phyloP scores from a whole-genome alignment of 169 alveolate species.

The Haemoproteus tartakovskyi region DNA sequence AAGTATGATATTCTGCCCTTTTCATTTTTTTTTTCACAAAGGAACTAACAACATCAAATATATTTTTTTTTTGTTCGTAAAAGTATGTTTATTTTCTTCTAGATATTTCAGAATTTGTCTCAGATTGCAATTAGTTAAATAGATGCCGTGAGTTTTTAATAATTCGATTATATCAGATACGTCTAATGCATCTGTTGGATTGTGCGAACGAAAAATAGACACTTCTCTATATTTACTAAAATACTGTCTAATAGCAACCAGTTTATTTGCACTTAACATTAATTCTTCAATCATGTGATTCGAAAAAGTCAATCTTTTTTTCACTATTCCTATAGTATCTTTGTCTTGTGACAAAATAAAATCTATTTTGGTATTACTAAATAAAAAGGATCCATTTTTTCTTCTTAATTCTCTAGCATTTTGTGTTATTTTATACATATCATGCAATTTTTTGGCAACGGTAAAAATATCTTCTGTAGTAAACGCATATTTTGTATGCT shows the following conservation, averaged over 20 bases:
- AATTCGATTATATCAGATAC: slow-evolving; percentile 35
- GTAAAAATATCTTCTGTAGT: slow-evolving; percentile 9
- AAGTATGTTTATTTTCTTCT: slow-evolving; percentile 6
- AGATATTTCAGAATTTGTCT: slow-evolving; percentile 15
- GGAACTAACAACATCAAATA: slow-evolving; percentile 37
- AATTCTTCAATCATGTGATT: slow-evolving; percentile 92
- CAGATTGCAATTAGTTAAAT: slow-evolving; percentile 8
- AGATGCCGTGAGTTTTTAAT: slow-evolving; percentile 29
- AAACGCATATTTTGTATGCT: slow-evolving; percentile 10
- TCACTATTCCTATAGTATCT: slow-evolving; percentile 38
- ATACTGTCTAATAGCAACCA: slow-evolving; percentile 86
- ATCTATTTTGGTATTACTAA: slow-evolving; percentile 30
- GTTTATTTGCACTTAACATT: slow-evolving; percentile 95
- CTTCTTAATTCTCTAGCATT: slow-evolving; percentile 38
- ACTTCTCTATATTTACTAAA: slow-evolving; percentile 45
- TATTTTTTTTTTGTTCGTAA: slow-evolving; percentile 10
- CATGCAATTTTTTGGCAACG: slow-evolving; percentile 21
- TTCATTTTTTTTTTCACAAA: slow-evolving; percentile 53
- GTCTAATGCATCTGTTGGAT: slow-evolving; percentile 12
- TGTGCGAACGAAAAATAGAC: slow-evolving; percentile 44
- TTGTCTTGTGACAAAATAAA: slow-evolving; percentile 17
- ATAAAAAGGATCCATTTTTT: slow-evolving; percentile 43
- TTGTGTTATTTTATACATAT: slow-evolving; percentile 34
- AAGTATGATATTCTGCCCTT: slow-evolving; percentile 60
- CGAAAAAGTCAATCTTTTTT: slow-evolving; percentile 23